Evolutionary conservation across 768 basidiomycete species (phyloP).

Genomic region (Fibroporia radiculosa): DNA sequence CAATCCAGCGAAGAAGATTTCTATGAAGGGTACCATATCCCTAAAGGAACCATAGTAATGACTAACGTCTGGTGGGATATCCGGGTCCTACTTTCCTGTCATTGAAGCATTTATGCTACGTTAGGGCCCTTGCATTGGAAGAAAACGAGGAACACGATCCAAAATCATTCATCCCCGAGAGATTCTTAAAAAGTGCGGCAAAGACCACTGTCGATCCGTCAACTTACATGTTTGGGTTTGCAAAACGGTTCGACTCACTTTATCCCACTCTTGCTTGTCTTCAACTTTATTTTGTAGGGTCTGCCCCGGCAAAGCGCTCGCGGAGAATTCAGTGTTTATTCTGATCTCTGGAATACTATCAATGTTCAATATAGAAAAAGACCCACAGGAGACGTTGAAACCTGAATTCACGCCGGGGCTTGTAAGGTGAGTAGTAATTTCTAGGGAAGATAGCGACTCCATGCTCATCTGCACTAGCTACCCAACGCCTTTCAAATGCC

Average conservation of each 20-base stretch:
- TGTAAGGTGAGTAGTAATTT: constrained; percentile 6
- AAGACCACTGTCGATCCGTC: constrained; percentile 5
- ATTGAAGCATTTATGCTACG: no score
- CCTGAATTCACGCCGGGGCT: constrained; percentile 4
- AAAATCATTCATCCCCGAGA: constrained; percentile 12
- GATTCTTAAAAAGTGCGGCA: constrained; percentile 9
- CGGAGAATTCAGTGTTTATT: constrained; percentile 12
- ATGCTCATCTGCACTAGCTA: background rate
- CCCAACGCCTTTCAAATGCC: constrained; percentile 6
- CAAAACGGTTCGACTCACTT: constrained; percentile 3
- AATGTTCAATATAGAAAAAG: constrained; percentile 9
- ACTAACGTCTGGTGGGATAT: constrained; percentile 18
- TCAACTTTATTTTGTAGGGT: background rate
- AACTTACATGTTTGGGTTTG: constrained; percentile 11
- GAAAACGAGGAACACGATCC: no score
- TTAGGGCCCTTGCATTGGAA: constrained; percentile 13
- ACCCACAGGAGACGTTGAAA: background rate
- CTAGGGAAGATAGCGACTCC: no score
- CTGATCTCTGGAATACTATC: constrained; percentile 8
- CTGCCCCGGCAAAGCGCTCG: constrained; percentile 12
- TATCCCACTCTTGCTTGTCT: background rate
- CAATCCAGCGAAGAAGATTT: constrained; percentile 13
- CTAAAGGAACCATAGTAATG: constrained; percentile 16
- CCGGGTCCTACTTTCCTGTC: no score
- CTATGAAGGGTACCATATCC: constrained; percentile 18